Base-by-base conservation (phyloP, 148 eudicot species). In the Spergularia marina region DNA sequence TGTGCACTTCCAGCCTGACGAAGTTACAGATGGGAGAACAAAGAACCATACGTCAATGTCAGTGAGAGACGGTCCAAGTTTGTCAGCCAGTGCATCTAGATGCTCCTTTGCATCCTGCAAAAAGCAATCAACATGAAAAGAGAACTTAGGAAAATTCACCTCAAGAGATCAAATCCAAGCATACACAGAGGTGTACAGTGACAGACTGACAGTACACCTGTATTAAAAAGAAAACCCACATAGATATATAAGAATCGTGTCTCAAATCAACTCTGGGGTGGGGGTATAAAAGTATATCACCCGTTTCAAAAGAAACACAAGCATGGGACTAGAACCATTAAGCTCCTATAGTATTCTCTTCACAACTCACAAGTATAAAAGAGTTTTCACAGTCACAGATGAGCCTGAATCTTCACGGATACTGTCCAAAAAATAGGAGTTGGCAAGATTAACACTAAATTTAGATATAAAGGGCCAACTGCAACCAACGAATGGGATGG, bases 21-120 rank as follows among this genome's bases (percentile, higher is more conserved):
- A 34, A 49, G 68, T 65, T 58, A 63, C 34, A 69, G 61, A 60
- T 15, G 20, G 23, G 30, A 44, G 70, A 64, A 78, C 61, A 65
- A 60, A 53, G 40, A 55, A 82, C 71, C 91, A 82, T 92, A 95
- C 99, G 85, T 92, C 83, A 66, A 95, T 89, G 73, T 84, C 96
- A 54, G 93, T 79, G 80, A 95, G 82, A 30, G 99, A 88, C 47
- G 90, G 72, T 73, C 97, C 99, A 77, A 95, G 87, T 82, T 92
- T 89, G 86, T 88, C 93, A 72, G 92, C 97, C 79, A 95, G 73
- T n/a, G 97, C 99, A 81, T 84, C 88, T 81, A 95, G 92, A 85
- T 91, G 97, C 82, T 92, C 99, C 85, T 95, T 95, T 70, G 97
- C 99, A 76, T 95, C 99, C 99, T 95, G 84, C 72, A 81, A 61